Evolutionary conservation across 306 rosid genomes (phyloP).

Genomic region (Prosopis cineraria): DNA sequence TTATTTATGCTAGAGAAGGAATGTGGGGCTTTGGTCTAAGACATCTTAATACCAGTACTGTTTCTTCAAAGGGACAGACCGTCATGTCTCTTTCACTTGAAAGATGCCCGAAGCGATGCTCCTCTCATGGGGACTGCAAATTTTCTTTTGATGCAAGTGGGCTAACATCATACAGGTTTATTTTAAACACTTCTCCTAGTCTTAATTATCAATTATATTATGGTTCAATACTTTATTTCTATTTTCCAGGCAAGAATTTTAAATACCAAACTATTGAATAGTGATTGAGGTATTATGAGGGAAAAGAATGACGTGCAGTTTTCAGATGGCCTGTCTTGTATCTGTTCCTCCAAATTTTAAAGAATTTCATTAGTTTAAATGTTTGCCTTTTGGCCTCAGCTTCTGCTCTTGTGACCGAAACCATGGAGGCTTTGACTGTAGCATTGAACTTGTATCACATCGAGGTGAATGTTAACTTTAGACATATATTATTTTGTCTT

Average conservation of each 20-base stretch:
- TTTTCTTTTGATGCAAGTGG: conserved; percentile 79
- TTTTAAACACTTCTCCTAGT: conserved; percentile 27
- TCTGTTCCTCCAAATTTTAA: conserved; percentile 24
- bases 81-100: conserved; percentile 82
- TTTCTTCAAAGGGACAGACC: conserved; percentile 51
- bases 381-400: conserved; percentile 55
- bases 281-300: background rate
- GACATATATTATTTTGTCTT: background rate
- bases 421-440: conserved; percentile 98
- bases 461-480: conserved; percentile 44
- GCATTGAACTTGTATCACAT: conserved; percentile 76
- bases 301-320: conserved; percentile 13
- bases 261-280: background rate
- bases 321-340: conserved; percentile 12
- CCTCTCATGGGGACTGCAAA: conserved; percentile 75
- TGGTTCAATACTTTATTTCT: conserved; percentile 20
- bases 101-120: conserved; percentile 90
- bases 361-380: conserved; percentile 11
- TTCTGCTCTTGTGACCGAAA: conserved; percentile 86
- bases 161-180: conserved; percentile 81
- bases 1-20: conserved; percentile 89
- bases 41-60: conserved; percentile 44
- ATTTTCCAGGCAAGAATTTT: background rate
- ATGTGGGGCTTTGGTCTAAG: conserved; percentile 89
- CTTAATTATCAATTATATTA: conserved; percentile 19